phyloP scores from a whole-genome alignment of 2,329 filamentous ascomycete genomes.

The Dactylellina cionopaga region DNA sequence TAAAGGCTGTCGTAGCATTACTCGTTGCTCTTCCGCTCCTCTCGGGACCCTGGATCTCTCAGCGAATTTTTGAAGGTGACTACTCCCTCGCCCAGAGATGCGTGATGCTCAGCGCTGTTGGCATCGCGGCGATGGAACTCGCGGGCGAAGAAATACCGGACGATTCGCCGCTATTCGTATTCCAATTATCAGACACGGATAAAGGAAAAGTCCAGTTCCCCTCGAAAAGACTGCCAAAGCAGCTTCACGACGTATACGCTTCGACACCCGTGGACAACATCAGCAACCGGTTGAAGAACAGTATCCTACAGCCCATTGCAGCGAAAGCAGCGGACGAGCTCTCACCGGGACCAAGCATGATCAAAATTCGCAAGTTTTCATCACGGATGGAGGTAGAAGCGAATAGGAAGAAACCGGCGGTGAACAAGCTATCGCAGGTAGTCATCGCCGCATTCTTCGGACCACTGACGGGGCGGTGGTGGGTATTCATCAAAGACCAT shows the following conservation, averaged over 20 bases:
- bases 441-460: conserved; percentile 84
- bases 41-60: conserved; percentile 85
- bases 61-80: conserved; percentile 89
- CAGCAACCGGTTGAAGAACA: conserved; percentile 72
- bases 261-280: conserved; percentile 75
- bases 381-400: conserved; percentile 76
- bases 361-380: conserved; percentile 91
- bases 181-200: conserved; percentile 61
- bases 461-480: conserved; percentile 83
- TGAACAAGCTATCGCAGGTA: conserved; percentile 70
- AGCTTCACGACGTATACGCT: conserved; percentile 74
- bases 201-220: conserved; percentile 72
- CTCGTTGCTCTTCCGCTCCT: conserved; percentile 77
- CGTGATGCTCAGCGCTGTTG: conserved; percentile 81
- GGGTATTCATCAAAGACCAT: conserved; percentile 69
- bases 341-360: conserved; percentile 76
- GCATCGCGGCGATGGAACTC: conserved; percentile 82
- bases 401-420: conserved; percentile 61
- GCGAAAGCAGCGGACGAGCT: conserved; percentile 80
- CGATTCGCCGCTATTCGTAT: conserved; percentile 63
- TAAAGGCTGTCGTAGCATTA: conserved; percentile 84
- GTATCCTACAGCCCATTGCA: conserved; percentile 83
- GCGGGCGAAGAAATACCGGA: conserved; percentile 76
- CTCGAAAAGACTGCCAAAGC: conserved; percentile 79
- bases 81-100: conserved; percentile 87